Conservation (phyloP, 192 early-diverging fungal species). For the Umbelopsis isabellina region DNA sequence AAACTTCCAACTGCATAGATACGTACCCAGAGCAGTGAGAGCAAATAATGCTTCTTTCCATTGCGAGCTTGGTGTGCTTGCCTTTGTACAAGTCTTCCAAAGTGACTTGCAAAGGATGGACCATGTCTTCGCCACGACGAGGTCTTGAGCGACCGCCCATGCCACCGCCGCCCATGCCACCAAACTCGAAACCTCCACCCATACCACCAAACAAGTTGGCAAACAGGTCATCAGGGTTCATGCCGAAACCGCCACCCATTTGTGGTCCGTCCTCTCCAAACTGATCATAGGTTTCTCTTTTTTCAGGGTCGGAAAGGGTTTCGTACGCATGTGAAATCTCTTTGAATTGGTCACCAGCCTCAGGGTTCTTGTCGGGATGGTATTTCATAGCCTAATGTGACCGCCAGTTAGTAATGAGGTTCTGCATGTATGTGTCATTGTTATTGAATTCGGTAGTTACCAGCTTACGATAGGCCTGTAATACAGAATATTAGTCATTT, state of each 20-base stretch:
- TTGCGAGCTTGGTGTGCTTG: constrained; percentile 75
- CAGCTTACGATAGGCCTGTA: constrained; percentile 59
- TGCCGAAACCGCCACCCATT: constrained; percentile 65
- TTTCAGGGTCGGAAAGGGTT: constrained; percentile 78
- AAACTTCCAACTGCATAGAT: not conserved
- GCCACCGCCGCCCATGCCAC: constrained; percentile 36
- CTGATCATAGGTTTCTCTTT: constrained; percentile 86
- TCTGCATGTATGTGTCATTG: not conserved
- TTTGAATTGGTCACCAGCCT: constrained; percentile 71
- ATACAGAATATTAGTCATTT: not conserved
- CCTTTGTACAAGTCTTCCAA: constrained; percentile 96
- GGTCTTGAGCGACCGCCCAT: constrained; percentile 44
- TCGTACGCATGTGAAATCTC: constrained; percentile 92
- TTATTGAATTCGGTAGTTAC: constrained; percentile 28
- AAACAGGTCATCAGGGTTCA: constrained; percentile 86
- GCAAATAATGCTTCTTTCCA: constrained; percentile 81
- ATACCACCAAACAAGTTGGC: constrained; percentile 82
- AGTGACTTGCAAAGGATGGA: constrained; percentile 77
- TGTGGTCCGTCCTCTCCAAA: constrained; percentile 88
- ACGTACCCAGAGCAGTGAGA: constrained; percentile 62
- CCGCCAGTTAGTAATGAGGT: not conserved
- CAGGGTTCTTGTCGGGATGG: constrained; percentile 86
- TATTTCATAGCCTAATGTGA: constrained; percentile 59
- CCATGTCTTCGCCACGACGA: constrained; percentile 59
- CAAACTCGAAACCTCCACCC: constrained; percentile 47